phyloP scores from a whole-genome alignment of 495 filamentous ascomycete species.

The Penicillium cosmopolitanum region DNA sequence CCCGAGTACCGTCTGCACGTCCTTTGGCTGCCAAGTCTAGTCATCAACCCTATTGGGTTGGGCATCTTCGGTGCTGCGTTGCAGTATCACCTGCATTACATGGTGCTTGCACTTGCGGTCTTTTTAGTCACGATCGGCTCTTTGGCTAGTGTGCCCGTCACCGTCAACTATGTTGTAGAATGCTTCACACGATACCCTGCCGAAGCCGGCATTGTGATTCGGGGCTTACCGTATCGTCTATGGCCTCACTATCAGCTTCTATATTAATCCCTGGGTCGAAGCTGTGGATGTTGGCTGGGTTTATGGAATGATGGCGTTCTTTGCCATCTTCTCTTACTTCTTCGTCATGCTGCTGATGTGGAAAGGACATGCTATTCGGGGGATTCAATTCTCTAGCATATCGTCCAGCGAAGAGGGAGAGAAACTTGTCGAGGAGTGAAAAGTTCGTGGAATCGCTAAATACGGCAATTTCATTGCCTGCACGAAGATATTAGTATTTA shows the following conservation, averaged over 20 bases:
- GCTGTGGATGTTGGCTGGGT: constrained; percentile 53
- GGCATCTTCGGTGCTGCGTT: constrained; percentile 53
- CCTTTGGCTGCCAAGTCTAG: constrained; percentile 47
- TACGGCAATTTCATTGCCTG: too few species aligned
- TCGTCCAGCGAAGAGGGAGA: constrained; percentile 34
- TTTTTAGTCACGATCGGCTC: constrained; percentile 49
- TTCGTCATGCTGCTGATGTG: constrained; percentile 40
- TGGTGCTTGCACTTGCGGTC: constrained; percentile 48
- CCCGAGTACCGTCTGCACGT: constrained; percentile 55
- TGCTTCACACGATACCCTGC: constrained; percentile 46
- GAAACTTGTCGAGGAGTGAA: constrained; percentile 17
- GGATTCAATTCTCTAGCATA: constrained; percentile 27
- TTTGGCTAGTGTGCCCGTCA: constrained; percentile 44
- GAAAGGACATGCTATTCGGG: constrained; percentile 34
- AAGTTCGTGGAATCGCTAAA: too few species aligned
- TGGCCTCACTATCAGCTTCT: constrained; percentile 52
- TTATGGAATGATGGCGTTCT: constrained; percentile 56
- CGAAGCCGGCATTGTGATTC: constrained; percentile 47
- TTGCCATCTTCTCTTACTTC: constrained; percentile 42
- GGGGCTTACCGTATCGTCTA: constrained; percentile 46
- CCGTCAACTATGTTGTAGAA: constrained; percentile 55
- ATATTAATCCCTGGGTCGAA: constrained; percentile 49
- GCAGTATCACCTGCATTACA: constrained; percentile 52
- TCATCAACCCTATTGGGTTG: constrained; percentile 51
- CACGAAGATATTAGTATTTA: too few species aligned